Evolutionary conservation across 805 yeast genomes (phyloP).

Genomic region (Cyberlindnera samutprakarnensis): DNA sequence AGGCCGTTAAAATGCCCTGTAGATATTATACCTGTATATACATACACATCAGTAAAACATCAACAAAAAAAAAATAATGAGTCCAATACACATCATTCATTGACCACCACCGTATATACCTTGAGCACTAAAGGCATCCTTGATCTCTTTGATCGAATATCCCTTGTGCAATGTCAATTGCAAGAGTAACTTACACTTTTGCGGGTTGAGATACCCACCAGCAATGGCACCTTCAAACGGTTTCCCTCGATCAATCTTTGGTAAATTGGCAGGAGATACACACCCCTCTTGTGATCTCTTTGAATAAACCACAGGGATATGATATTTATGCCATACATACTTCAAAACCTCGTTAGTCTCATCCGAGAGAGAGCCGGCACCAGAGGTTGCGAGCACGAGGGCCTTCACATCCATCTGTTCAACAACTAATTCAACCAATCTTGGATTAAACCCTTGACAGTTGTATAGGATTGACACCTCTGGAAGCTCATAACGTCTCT

Average conservation of each 20-base stretch:
- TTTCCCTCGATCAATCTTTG: slow-evolving; percentile 23
- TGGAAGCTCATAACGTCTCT: slow-evolving; percentile 23
- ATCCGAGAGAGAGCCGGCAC: slow-evolving; percentile 59
- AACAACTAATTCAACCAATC: slow-evolving; percentile 38
- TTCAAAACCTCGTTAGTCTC: slow-evolving; percentile 38
- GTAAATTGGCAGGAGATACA: slow-evolving; percentile 39
- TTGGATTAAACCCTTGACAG: slow-evolving; percentile 51
- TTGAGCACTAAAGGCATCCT: slow-evolving; percentile 26
- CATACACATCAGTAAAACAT: background rate
- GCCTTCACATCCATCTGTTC: slow-evolving; percentile 42
- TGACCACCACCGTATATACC: slow-evolving; percentile 36
- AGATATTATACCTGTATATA: too few species aligned
- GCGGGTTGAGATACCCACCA: slow-evolving; percentile 61
- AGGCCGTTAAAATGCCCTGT: slow-evolving; percentile 1
- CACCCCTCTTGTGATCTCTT: slow-evolving; percentile 66
- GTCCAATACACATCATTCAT: background rate
- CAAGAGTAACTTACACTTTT: slow-evolving; percentile 49
- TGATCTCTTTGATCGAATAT: slow-evolving; percentile 27
- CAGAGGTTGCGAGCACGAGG: slow-evolving; percentile 60
- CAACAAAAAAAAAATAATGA: background rate
- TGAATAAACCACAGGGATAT: slow-evolving; percentile 53
- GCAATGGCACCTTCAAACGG: slow-evolving; percentile 40
- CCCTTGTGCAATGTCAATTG: slow-evolving; percentile 43
- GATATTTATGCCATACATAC: slow-evolving; percentile 29
- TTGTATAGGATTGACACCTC: slow-evolving; percentile 53